Evolutionary conservation across 2,329 filamentous ascomycete species (phyloP).

Genomic region (Remersonia thermophila): DNA sequence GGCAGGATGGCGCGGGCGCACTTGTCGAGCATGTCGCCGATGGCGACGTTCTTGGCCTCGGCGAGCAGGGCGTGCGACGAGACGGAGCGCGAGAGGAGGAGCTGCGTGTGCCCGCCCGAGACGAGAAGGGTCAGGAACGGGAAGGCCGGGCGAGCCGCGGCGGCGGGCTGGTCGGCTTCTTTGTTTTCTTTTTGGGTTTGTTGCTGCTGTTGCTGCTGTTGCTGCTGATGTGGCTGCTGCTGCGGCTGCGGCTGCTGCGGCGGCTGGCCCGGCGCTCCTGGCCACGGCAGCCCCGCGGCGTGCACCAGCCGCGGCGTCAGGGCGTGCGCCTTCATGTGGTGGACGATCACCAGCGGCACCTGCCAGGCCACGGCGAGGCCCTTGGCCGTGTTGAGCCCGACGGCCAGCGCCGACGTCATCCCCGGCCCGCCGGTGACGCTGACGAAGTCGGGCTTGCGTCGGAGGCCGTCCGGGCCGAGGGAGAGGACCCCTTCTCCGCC

Average conservation of each 20-base stretch:
- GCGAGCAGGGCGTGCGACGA: slow-evolving; percentile 63
- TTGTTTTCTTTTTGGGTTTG: too few species aligned
- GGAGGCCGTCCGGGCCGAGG: slow-evolving; percentile 12
- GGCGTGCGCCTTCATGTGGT: slow-evolving; percentile 97
- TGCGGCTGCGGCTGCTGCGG: background rate
- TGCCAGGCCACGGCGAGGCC: slow-evolving; percentile 75
- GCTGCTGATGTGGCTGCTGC: background rate
- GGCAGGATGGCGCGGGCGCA: slow-evolving; percentile 67
- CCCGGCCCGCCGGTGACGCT: slow-evolving; percentile 83
- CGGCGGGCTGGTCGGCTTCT: too few species aligned
- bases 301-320: slow-evolving; percentile 69
- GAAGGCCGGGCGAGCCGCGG: slow-evolving; percentile 44
- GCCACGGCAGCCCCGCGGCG: slow-evolving; percentile 34
- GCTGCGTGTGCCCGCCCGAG: slow-evolving; percentile 83
- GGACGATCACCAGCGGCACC: slow-evolving; percentile 70
- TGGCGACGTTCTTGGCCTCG: slow-evolving; percentile 64
- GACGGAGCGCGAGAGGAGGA: slow-evolving; percentile 60
- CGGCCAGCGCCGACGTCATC: slow-evolving; percentile 66
- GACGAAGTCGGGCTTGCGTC: slow-evolving; percentile 63
- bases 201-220: background rate
- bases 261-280: background rate
- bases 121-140: slow-evolving; percentile 83
- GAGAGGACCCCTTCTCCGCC: background rate
- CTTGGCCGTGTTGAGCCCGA: slow-evolving; percentile 75
- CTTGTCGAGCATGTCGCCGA: slow-evolving; percentile 87